These are phyloP conservation scores for Plasmodium berghei DNA, from an alignment of 169 alveolate genomes.

Conservation along the genomic window DNA sequence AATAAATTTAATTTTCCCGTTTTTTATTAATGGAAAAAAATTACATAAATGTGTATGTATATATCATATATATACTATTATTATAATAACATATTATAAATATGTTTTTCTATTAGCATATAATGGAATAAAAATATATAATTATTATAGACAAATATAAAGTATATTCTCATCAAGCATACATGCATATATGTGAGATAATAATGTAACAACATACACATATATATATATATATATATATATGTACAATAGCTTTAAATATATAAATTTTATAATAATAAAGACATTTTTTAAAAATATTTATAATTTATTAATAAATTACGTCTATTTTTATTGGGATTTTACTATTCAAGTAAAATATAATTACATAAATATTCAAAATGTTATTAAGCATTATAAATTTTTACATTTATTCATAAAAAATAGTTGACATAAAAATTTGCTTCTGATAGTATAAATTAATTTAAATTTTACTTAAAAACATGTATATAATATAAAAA, in stretches of 20 bases:
- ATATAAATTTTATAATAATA: too few species aligned
- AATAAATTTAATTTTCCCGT: conserved; percentile 20
- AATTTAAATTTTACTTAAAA: conserved; percentile 19
- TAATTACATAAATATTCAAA: neutral
- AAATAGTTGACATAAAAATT: conserved; percentile 32
- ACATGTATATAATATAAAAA: conserved; percentile 5
- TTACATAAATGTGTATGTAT: neutral
- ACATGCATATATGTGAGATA: neutral
- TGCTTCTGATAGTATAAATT: conserved; percentile 17
- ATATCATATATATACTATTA: neutral
- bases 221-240: neutral
- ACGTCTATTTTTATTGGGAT: too few species aligned
- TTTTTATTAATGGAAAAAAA: conserved; percentile 9
- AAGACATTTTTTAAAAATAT: neutral
- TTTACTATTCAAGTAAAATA: too few species aligned
- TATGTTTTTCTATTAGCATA: conserved; percentile 7
- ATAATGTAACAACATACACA: neutral
- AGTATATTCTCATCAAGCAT: conserved; percentile 31
- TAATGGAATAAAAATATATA: conserved; percentile 1
- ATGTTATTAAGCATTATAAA: neutral
- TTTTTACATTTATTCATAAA: conserved; percentile 13
- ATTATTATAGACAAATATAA: conserved; percentile 19
- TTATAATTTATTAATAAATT: neutral
- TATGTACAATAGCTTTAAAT: conserved; percentile 1
- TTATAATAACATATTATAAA: conserved; percentile 13